Evolutionary conservation across 352 stramenopile genomes (phyloP).

Genomic region (Globisporangium iwayamae): DNA sequence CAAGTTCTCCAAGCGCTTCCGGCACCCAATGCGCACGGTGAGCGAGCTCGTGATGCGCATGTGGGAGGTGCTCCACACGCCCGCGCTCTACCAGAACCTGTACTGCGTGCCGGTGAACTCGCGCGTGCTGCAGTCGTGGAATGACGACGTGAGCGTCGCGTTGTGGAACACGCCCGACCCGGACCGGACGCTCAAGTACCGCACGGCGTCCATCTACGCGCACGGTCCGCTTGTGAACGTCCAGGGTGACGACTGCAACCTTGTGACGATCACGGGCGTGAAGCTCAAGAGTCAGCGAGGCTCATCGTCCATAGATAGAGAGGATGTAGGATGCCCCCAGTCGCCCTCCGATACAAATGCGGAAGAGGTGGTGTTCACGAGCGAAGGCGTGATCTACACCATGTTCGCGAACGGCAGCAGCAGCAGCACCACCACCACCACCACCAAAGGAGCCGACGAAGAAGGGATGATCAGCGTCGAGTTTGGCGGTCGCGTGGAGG

Average conservation of each 20-base stretch:
- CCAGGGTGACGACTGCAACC: neutral
- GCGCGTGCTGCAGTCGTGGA: constrained; percentile 7
- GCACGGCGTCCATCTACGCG: constrained; percentile 2
- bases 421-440: neutral
- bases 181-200: neutral
- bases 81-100: constrained; percentile 6
- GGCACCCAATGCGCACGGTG: neutral
- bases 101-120: constrained; percentile 8
- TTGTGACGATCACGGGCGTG: constrained; percentile 11
- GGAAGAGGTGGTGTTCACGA: constrained; percentile 2
- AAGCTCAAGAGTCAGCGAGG: constrained; percentile 1
- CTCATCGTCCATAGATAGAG: neutral
- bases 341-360: neutral
- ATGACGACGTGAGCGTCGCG: constrained; percentile 10
- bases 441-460: neutral
- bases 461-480: neutral
- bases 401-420: neutral
- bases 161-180: constrained; percentile 10
- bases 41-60: neutral
- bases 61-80: constrained; percentile 12
- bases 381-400: constrained; percentile 7
- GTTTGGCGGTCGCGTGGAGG: constrained; percentile 9
- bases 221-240: neutral
- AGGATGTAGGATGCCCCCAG: no score
- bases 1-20: constrained; percentile 14